Percentiles rank a stretch among this genome's conserved stretches.
Evolutionary conservation across 2,329 filamentous ascomycete genomes (phyloP).

Genomic region (Xylaria digitata): DNA sequence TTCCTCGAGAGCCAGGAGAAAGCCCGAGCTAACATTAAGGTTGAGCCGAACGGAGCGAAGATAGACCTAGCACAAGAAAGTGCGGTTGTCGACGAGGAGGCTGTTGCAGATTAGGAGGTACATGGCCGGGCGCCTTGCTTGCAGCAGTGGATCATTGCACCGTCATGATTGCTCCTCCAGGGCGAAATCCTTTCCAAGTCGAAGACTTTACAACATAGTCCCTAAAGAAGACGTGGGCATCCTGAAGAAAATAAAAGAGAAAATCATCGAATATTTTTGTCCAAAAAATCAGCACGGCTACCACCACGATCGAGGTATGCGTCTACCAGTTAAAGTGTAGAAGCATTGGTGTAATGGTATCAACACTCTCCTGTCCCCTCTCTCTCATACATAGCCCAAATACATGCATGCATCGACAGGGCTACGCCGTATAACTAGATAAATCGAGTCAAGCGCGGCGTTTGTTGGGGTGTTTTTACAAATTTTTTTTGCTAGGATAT

Average conservation of each 20-base stretch:
- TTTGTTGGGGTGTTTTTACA: slow-evolving; percentile 15
- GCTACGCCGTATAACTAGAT: slow-evolving; percentile 14
- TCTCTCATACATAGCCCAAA: not conserved
- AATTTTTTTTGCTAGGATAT: slow-evolving; percentile 27
- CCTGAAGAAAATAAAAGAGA: not conserved
- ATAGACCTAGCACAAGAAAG: slow-evolving; percentile 37
- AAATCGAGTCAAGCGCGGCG: slow-evolving; percentile 30
- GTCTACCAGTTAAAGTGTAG: slow-evolving; percentile 3
- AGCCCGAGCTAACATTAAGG: slow-evolving; percentile 64
- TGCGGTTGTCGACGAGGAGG: slow-evolving; percentile 54
- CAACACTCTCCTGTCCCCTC: not conserved
- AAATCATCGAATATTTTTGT: not conserved
- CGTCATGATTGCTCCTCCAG: not conserved
- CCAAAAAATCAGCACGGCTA: not conserved
- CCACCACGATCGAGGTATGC: not conserved
- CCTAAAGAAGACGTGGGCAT: not conserved
- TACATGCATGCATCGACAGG: not conserved
- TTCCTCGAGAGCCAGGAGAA: slow-evolving; percentile 73
- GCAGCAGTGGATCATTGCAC: not conserved
- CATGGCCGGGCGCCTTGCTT: not conserved
- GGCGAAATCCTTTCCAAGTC: not conserved
- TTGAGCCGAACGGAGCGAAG: slow-evolving; percentile 42
- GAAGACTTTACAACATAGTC: not conserved
- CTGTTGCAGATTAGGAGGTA: slow-evolving; percentile 52
- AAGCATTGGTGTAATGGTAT: slow-evolving; percentile 16